Conservation (phyloP, 345 rosid genomes). For the Eucalyptus decipiens region DNA sequence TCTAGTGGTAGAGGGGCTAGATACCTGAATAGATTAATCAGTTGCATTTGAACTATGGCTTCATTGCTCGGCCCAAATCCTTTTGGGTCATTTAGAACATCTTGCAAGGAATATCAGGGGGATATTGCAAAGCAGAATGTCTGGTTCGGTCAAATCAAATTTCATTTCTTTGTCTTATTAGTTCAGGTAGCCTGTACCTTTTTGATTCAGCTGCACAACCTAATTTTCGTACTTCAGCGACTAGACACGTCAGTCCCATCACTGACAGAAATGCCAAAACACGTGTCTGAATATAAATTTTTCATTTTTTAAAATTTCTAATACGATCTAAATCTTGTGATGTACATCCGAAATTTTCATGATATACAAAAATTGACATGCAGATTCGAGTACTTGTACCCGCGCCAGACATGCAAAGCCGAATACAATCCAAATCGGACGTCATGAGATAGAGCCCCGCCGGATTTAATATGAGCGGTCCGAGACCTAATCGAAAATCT, state of each 20-base stretch:
- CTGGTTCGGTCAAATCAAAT: background rate
- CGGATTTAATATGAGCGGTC: background rate
- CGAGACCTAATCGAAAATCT: background rate
- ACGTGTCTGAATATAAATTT: background rate
- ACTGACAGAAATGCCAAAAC: background rate
- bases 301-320: background rate
- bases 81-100: background rate
- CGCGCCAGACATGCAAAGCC: background rate
- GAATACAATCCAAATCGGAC: background rate
- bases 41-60: background rate
- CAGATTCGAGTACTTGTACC: background rate
- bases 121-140: background rate
- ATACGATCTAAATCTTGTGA: rapidly evolving
- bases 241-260: background rate
- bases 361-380: background rate
- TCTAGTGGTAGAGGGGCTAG: background rate
- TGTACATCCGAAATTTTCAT: background rate
- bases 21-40: background rate
- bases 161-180: background rate
- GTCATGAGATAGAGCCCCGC: background rate
- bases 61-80: background rate
- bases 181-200: background rate
- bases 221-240: background rate
- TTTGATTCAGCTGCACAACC: background rate
- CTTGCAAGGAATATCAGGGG: background rate